Evolutionary conservation across 176 grass and related monocot genomes (phyloP).

Genomic region (Phyllostachys edulis): DNA sequence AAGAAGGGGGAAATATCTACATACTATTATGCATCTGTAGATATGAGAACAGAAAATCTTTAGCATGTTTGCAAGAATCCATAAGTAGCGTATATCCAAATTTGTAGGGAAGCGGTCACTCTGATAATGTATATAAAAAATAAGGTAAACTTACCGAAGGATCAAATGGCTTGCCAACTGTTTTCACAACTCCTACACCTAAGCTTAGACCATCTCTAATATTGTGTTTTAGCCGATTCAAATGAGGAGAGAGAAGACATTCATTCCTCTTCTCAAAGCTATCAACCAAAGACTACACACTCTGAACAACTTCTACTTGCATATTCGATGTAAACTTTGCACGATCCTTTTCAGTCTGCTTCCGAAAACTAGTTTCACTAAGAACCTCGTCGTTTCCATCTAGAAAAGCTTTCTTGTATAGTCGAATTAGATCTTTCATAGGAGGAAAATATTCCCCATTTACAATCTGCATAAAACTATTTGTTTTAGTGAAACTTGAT

Average conservation of each 20-base stretch:
- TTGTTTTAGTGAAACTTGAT: conserved; percentile 30
- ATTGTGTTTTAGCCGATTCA: too few species aligned
- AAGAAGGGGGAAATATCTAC: not conserved
- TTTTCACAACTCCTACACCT: conserved; percentile 74
- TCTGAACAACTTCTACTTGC: conserved; percentile 79
- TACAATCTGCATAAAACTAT: conserved; percentile 31
- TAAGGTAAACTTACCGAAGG: conserved; percentile 67
- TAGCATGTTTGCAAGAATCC: not conserved
- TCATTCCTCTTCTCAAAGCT: conserved; percentile 81
- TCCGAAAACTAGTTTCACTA: conserved; percentile 68
- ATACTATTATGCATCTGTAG: not conserved
- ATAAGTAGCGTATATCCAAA: not conserved
- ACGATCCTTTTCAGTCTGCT: too few species aligned
- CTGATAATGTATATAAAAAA: not conserved
- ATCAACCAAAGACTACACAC: conserved; percentile 49
- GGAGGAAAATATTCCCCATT: conserved; percentile 53
- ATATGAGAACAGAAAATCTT: not conserved
- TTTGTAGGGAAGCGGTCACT: not conserved
- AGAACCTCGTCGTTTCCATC: conserved; percentile 63
- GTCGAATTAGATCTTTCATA: conserved; percentile 68
- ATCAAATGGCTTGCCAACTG: conserved; percentile 98
- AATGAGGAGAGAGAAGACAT: too few species aligned
- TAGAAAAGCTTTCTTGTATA: conserved; percentile 75
- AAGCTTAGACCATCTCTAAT: too few species aligned
- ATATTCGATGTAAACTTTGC: too few species aligned